These are phyloP conservation scores for Calonectria pseudoturangicola DNA, from an alignment of 2,329 filamentous ascomycete genomes.

Conservation along the genomic window DNA sequence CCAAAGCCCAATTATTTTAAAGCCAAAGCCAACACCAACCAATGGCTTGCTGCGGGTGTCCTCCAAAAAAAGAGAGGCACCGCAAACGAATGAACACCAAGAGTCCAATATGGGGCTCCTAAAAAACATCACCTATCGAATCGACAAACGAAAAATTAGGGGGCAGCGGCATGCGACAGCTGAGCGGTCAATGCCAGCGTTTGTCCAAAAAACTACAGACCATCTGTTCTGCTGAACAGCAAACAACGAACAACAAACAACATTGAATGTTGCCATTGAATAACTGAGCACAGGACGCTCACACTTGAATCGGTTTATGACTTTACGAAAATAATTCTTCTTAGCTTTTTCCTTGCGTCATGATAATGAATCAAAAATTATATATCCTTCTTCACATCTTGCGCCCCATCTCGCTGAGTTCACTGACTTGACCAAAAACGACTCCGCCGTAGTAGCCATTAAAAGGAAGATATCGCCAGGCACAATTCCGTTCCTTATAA, in stretches of 20 bases:
- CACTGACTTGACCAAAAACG: neutral
- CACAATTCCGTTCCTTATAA: neutral
- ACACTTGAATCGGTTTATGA: slow-evolving; percentile 29
- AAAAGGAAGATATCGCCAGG: neutral
- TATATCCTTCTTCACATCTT: neutral
- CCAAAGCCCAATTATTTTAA: slow-evolving; percentile 30
- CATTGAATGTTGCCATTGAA: slow-evolving; percentile 20
- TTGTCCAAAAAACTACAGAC: slow-evolving; percentile 21
- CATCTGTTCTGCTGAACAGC: neutral
- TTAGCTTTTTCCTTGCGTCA: slow-evolving; percentile 33
- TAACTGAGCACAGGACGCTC: slow-evolving; percentile 13
- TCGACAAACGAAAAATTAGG: neutral
- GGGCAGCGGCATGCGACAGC: neutral
- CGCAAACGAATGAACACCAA: neutral
- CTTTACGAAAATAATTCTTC: slow-evolving; percentile 34
- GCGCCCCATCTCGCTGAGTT: neutral
- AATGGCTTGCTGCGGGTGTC: neutral
- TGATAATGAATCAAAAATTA: slow-evolving; percentile 25
- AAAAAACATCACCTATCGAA: neutral
- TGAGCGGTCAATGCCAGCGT: neutral
- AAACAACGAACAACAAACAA: slow-evolving; percentile 4
- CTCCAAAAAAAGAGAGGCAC: neutral
- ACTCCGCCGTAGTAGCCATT: neutral
- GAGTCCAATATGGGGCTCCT: neutral
- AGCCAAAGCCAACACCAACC: neutral